Base-by-base conservation (phyloP, 2,329 filamentous ascomycete genomes). In the Verticillium longisporum region DNA sequence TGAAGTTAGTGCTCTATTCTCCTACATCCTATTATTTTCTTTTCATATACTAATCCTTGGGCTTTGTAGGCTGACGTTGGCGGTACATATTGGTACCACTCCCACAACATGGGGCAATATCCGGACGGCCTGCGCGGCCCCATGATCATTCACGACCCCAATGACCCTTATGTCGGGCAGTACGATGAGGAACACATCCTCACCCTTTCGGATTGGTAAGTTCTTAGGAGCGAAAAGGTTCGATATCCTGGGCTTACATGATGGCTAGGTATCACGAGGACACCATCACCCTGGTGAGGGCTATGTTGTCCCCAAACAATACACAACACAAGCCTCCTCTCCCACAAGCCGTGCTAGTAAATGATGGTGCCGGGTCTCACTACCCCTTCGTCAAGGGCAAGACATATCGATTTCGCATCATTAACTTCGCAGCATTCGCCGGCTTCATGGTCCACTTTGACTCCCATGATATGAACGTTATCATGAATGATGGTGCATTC, bases 91-190 rank as follows among this genome's bases (percentile, higher is more conserved):
- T 81, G 78, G 79, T 81, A 76, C 77, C 87, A 90, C 71, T 87
- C 84, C 1, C 87, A 89, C 70, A 78, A 81, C 60, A 80, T 81
- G 73, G 85, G 81, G 1, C 86, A 88, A 67, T 89, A 88, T 66
- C 85, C 86, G 0, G 87, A 89, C 69, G 87, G 87, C n/a, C 76
- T 88, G 55, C 83, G 86, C 18, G 85, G 84, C 1, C 75, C 84
- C 0, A 67, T 89, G 53, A 83, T 89, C 60, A 77, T 89, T 13
- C 80, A 86, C 58, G 85, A 88, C 66, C 79, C 79, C 0, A 70
- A 79, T 0, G 76, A 83, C 33, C 84, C 84, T 1, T 86, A 83
- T 67, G 68, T 72, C 10, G 74, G 74, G 56, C 67, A 80, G 33
- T 86, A 83, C 61, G 84, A 88, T 55, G 80, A 85, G 56, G 85